Percentiles rank a stretch among this genome's conserved stretches.
Conservation (phyloP, 2,329 filamentous ascomycete species). For the Apiospora saccharicola region DNA sequence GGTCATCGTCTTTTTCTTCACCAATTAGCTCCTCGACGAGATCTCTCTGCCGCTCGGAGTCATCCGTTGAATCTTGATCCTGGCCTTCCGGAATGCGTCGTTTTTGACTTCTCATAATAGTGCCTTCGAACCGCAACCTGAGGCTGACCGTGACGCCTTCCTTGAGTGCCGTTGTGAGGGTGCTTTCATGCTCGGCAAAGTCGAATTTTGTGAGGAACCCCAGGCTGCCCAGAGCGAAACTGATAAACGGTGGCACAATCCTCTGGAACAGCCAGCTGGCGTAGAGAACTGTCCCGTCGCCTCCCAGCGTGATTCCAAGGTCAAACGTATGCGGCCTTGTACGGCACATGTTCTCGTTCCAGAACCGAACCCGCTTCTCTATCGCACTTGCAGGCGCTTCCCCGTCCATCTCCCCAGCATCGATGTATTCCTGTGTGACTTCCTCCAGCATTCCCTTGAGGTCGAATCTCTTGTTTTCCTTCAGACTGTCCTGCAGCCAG, state of each 20-base stretch:
- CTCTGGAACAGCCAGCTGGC: conserved; percentile 97
- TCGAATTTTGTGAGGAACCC: conserved; percentile 98
- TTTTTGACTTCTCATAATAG: conserved; percentile 81
- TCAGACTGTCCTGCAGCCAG: conserved; percentile 81
- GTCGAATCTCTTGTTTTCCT: conserved; percentile 77
- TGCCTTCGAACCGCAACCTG: conserved; percentile 89
- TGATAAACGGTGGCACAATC: conserved; percentile 91
- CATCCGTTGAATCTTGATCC: conserved; percentile 31
- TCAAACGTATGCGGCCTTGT: conserved; percentile 87
- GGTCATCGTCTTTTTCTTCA: conserved; percentile 81
- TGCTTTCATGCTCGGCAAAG: conserved; percentile 76
- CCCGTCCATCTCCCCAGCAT: conserved; percentile 44
- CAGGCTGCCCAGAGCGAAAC: conserved; percentile 88
- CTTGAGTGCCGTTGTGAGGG: conserved; percentile 73
- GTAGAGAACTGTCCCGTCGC: conserved; percentile 96
- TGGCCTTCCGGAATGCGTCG: conserved; percentile 44
- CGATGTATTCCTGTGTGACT: conserved; percentile 54
- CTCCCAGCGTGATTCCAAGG: conserved; percentile 89
- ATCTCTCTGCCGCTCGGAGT: conserved; percentile 61
- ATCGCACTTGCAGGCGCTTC: conserved; percentile 47
- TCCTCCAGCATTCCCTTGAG: conserved; percentile 71
- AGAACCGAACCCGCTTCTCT: conserved; percentile 73
- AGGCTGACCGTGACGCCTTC: conserved; percentile 90
- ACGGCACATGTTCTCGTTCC: conserved; percentile 81
- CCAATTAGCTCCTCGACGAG: conserved; percentile 90